Evolutionary conservation across 169 alveolate species (phyloP).

Genomic region (Plasmodium berghei): DNA sequence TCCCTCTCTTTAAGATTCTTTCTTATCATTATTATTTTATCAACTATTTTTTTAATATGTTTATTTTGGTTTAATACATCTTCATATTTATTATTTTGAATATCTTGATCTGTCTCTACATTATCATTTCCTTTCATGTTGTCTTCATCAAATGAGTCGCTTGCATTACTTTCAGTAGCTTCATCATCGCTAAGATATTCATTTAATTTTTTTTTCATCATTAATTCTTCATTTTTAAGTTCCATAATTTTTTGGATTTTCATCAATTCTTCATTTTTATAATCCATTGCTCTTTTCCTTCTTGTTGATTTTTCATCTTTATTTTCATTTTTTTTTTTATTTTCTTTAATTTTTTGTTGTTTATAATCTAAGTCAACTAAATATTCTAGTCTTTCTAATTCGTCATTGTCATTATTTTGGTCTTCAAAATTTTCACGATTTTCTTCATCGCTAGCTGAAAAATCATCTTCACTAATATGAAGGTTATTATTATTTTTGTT

Average conservation of each 20-base stretch:
- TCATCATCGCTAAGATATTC: constrained; percentile 80
- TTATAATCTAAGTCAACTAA: constrained; percentile 65
- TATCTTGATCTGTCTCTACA: neutral
- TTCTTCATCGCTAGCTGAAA: constrained; percentile 56
- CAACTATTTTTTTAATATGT: constrained; percentile 57
- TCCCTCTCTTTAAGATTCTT: constrained; percentile 43
- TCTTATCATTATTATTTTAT: constrained; percentile 67
- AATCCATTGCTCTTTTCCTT: constrained; percentile 79
- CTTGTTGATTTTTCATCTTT: constrained; percentile 75
- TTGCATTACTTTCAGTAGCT: constrained; percentile 12
- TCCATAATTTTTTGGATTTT: constrained; percentile 78
- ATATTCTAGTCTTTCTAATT: constrained; percentile 39
- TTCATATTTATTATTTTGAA: neutral
- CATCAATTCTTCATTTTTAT: constrained; percentile 79
- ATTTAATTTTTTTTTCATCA: constrained; percentile 77
- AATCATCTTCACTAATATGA: constrained; percentile 60
- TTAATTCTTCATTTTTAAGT: constrained; percentile 63
- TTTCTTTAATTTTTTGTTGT: constrained; percentile 60
- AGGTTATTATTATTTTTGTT: constrained; percentile 19
- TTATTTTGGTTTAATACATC: constrained; percentile 18
- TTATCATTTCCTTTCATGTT: constrained; percentile 43
- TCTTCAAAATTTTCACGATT: constrained; percentile 1
- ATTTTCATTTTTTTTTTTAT: constrained; percentile 25
- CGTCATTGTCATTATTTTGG: neutral
- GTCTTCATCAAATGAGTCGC: constrained; percentile 31